Base-by-base conservation (phyloP, 116 monocot genomes). In the Trichopus zeylanicus region DNA sequence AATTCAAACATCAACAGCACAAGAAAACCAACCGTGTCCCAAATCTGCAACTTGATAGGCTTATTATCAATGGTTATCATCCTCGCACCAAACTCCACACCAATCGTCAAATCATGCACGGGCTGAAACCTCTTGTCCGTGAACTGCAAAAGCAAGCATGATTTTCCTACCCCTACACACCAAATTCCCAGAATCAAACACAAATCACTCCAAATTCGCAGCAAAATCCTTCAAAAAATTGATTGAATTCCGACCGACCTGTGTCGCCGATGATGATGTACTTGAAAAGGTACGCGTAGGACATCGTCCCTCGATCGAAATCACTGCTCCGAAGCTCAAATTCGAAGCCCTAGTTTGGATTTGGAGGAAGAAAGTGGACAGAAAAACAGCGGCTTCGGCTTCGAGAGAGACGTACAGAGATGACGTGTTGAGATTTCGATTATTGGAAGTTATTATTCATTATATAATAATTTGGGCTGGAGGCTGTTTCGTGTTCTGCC, bases 91-190 rank as follows among this genome's bases (percentile, higher is more conserved):
- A 88, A 93, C 52, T 93, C 93, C 54, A 88, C 93, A 71, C 93
- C 93, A 65, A 93, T 93, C 24, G 93, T 93, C 59, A 93, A 72
- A 68, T 93, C 93, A 66, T 93, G 93, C 12, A 88, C 88, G 35
- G 88, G 93, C 72, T 93, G 93, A 70, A 93, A 93, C 12, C 88
- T 67, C 73, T 88, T 88, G 79, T 88, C 93, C 7, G 93, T 93
- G 63, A 93, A 93, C 61, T 93, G 93, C 64, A 93, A 59, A n/a
- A 93, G 76, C 54, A 93, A 88, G 62, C 93, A 93, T 77, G 93
- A 93, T 61, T 93, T 93, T 29, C 93, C 93, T 42, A 93, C 93
- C 5, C 93, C 93, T 93, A 68, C 21, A 49, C n/a, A n/a, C n/a
- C n/a, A n/a, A n/a, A n/a, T n/a, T n/a, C n/a, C n/a, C n/a, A n/a